Evolutionary conservation across 2,329 filamentous ascomycete species (phyloP), one percentile per base, ranked within the genome.

Genomic region (Erysiphe pulchra): DNA sequence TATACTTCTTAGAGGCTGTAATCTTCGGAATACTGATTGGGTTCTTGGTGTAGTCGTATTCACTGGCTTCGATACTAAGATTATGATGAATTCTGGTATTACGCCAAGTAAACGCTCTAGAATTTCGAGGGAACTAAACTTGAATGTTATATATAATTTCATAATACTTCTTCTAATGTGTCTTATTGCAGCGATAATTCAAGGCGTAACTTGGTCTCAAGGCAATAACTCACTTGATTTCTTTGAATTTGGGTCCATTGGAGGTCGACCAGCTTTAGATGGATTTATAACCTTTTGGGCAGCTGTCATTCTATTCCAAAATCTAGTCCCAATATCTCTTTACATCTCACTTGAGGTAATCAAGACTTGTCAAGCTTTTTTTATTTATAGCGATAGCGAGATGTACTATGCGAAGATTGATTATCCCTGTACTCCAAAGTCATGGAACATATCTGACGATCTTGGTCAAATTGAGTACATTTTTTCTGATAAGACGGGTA

Each of bases 401-500:
- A 98, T 98, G 92, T 98, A 95, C 62, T 93, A 98, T 64, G 90
- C 90, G 47, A 77, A 75, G 55, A 75, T 94, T 52, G 85, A 93
- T 56, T 86, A 93, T 57, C 85, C 87, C 1, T 98, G 92, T 58
- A 84, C 92, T 11, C 90, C 92, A 5, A 95, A 95, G 58, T 85
- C 86, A 0, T 98, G 90, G 90, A 98, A 95, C 59, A 95, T 98
- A 44, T 95, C 87, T 0, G 90, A 98, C 57, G 92, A 98, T 55
- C 69, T 98, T 42, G 90, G 90, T 12, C 90, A 98, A 62, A 93
- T 98, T 50, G 90, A 95, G 62, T 98, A 95, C 65, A 93, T 98
- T 53, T 98, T 98, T 62, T 94, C 83, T 0, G 83, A 92, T 67
- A 92, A 92, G 63, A 92, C 83, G 0, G 83, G 83, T 48, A 92